phyloP scores from a whole-genome alignment of 164 flowering plant genomes.

The Protea cynaroides region DNA sequence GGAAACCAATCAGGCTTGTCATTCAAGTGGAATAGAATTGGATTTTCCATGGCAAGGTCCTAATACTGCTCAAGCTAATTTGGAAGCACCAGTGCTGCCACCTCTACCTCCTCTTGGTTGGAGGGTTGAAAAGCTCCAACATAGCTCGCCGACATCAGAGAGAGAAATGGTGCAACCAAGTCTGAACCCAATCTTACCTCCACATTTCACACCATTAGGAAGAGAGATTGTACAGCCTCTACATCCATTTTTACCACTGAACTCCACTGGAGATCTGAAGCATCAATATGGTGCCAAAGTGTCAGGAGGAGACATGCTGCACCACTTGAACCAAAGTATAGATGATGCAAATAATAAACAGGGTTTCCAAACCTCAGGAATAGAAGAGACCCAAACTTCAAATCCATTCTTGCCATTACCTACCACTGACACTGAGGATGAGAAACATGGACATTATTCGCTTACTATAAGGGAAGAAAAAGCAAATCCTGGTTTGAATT shows the following conservation, averaged over 20 bases:
- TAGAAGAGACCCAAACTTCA: slow-evolving; percentile 12
- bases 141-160: slow-evolving; percentile 20
- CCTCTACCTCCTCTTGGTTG: slow-evolving; percentile 99
- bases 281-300: slow-evolving; percentile 19
- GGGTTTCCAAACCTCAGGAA: slow-evolving; percentile 17
- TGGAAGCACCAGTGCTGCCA: slow-evolving; percentile 78
- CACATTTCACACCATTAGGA: slow-evolving; percentile 8
- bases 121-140: slow-evolving; percentile 60
- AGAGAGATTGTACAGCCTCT: slow-evolving; percentile 8
- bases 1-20: slow-evolving; percentile 13
- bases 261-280: slow-evolving; percentile 7
- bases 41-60: too few species aligned
- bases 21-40: slow-evolving; percentile 12
- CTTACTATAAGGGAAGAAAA: slow-evolving; percentile 18
- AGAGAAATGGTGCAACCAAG: slow-evolving; percentile 10
- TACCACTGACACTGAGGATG: neutral
- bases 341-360: slow-evolving; percentile 15
- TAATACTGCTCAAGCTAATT: too few species aligned
- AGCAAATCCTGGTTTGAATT: slow-evolving; percentile 1
- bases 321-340: slow-evolving; percentile 7
- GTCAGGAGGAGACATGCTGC: slow-evolving; percentile 17
- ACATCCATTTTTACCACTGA: slow-evolving; percentile 6
- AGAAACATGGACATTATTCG: slow-evolving; percentile 21
- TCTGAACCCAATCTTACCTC: slow-evolving; percentile 1
- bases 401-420: too few species aligned